phyloP scores from a whole-genome alignment of 2,329 filamentous ascomycete species.

The Paraconiothyrium brasiliense region DNA sequence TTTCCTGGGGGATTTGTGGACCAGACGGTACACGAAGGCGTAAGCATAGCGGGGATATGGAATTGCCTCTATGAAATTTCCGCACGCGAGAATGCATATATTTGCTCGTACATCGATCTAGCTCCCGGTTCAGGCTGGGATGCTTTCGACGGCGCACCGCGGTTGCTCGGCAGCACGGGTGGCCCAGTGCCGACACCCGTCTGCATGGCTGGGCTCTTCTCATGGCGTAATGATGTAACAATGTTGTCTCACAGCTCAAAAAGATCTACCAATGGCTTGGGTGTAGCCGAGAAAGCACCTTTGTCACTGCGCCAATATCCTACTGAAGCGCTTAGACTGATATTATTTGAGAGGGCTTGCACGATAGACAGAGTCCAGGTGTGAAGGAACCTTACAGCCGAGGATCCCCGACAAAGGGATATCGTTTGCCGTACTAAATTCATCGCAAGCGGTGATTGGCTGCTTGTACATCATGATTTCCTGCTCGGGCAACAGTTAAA shows the following conservation, averaged over 20 bases:
- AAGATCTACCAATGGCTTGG: background rate
- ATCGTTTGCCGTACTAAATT: background rate
- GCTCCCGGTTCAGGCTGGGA: too few relatives aligned
- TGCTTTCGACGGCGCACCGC: background rate
- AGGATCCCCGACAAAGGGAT: conserved; percentile 7
- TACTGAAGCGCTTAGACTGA: background rate
- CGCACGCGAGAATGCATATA: too few relatives aligned
- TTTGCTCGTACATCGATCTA: background rate
- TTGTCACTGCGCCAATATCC: background rate
- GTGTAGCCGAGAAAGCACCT: background rate
- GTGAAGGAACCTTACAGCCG: background rate
- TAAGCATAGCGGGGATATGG: background rate
- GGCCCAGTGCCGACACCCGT: background rate
- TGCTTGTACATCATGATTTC: background rate
- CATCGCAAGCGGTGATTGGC: background rate
- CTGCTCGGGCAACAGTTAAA: background rate
- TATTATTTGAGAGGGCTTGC: background rate
- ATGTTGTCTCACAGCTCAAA: too few relatives aligned
- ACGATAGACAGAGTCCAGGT: background rate
- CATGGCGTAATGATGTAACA: background rate
- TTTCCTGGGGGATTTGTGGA: background rate
- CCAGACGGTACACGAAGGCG: background rate
- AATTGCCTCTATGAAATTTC: background rate
- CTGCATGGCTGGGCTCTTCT: background rate
- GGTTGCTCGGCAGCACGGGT: conserved; percentile 1